phyloP scores from a whole-genome alignment of 2,329 filamentous ascomycete genomes.

The Coniella vitis region DNA sequence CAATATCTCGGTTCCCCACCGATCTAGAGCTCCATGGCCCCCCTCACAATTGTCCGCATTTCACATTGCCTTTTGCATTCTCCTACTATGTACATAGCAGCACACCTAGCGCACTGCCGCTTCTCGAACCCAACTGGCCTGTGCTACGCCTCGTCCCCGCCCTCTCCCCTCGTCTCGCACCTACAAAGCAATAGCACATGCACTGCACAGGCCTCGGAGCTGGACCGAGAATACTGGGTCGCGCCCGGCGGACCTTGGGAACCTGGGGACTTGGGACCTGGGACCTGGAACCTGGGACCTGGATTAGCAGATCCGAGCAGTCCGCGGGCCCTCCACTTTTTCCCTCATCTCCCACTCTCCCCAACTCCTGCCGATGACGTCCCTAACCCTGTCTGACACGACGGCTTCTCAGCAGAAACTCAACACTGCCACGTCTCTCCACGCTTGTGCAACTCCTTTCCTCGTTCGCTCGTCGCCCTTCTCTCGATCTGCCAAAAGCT shows the following conservation, averaged over 20 bases:
- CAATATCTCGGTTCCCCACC: too few species aligned
- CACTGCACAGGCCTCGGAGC: neutral
- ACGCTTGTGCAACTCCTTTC: neutral
- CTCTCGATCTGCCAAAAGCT: neutral
- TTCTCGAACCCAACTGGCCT: too few species aligned
- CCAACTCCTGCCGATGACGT: slow-evolving; percentile 3
- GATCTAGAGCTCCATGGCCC: neutral
- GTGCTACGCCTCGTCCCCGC: neutral
- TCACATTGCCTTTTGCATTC: too few species aligned
- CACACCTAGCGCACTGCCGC: neutral
- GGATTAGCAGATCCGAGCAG: neutral
- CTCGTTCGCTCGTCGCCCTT: neutral
- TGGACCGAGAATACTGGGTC: neutral
- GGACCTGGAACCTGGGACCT: neutral
- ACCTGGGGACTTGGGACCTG: neutral
- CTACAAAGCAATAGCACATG: neutral
- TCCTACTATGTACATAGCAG: neutral
- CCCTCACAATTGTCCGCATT: neutral
- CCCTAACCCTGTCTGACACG: neutral
- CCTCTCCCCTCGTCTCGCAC: neutral
- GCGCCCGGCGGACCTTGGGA: too few species aligned
- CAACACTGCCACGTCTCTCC: neutral
- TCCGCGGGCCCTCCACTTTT: neutral
- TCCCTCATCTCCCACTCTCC: slow-evolving; percentile 3
- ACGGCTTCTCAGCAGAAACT: neutral